Evolutionary conservation across 345 rosid genomes (phyloP).

Genomic region (Citrus reticulata): DNA sequence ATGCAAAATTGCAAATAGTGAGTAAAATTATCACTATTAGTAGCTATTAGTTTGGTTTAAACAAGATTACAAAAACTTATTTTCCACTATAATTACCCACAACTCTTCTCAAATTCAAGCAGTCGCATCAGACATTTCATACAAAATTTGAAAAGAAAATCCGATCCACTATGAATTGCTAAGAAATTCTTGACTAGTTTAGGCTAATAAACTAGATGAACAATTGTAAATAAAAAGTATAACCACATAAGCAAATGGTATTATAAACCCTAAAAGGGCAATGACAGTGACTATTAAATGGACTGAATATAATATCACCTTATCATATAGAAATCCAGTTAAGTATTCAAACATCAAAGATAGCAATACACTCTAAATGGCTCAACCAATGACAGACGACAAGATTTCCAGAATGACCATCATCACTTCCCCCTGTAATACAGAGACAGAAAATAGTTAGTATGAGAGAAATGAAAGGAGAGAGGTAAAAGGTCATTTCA

Average conservation of each 20-base stretch:
- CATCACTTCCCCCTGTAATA: constrained; percentile 55
- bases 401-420: constrained; percentile 1
- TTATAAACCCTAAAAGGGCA: not conserved
- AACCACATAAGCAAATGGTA: not conserved
- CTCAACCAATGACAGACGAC: not conserved
- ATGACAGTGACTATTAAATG: not conserved
- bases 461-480: not conserved
- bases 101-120: not conserved
- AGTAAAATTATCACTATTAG: too few relatives aligned
- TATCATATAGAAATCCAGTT: constrained; percentile 10
- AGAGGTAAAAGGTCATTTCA: not conserved
- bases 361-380: not conserved
- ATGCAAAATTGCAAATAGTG: too few relatives aligned
- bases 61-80: too few relatives aligned
- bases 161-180: not conserved
- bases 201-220: not conserved
- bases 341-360: not conserved
- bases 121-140: not conserved
- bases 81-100: not conserved
- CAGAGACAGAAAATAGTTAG: not conserved
- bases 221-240: not conserved
- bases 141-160: not conserved
- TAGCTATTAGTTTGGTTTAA: too few relatives aligned
- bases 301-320: not conserved
- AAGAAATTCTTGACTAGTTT: not conserved